Evolutionary conservation across 371 early-diverging fungal species (phyloP), one percentile per base, ranked within the genome.

Genomic region (Apophysomyces variabilis): DNA sequence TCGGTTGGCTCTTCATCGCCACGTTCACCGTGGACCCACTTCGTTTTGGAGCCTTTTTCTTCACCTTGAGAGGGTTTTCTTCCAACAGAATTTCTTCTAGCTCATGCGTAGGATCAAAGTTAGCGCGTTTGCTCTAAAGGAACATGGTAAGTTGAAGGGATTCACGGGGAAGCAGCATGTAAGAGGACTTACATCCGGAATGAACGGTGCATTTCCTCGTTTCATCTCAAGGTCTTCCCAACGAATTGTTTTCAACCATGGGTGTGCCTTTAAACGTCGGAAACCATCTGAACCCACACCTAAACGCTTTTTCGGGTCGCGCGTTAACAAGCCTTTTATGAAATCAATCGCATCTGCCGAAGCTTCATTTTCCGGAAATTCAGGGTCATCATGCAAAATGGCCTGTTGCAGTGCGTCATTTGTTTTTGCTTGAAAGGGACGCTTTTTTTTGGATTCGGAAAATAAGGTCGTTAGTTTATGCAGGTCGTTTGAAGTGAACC

Each of bases 81-180:
- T 96, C 98, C 61, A 95, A 77, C 44, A 96, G 72, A 38, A 96
- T 75, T 67, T 99, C 99, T 66, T 97, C 97, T 1, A 97, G 83
- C 60, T 97, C 98, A 72, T 95, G 92, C 9, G 95, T 92, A 18
- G 95, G 94, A 78, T 98, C 98, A 83, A 97, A 98, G 68, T 94
- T 94, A 64, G 88, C 78, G 69, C 81, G 70, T 50, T 91, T 83
- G 32, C 77, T 76, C 68, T 84, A 73, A 58, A 70, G 38, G 67
- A 70, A 60, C 73, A 70, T 1, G 41, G 8, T 13, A 3, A 45
- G 11, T 44, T 38, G 39, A 13, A 5, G 46, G 12, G 35, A 44
- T 1, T 60, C n/a, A 44, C 21, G 36, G 4, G 36, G 8, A 0
- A 16, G 9, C 9, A 43, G 0, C 39, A 39, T 11, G 3, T 18